Percentiles rank a stretch among this genome's conserved stretches.
These are phyloP conservation scores for Cladosporium sp. DNA, from an alignment of 2,329 filamentous ascomycete genomes.

Conservation along the genomic window DNA sequence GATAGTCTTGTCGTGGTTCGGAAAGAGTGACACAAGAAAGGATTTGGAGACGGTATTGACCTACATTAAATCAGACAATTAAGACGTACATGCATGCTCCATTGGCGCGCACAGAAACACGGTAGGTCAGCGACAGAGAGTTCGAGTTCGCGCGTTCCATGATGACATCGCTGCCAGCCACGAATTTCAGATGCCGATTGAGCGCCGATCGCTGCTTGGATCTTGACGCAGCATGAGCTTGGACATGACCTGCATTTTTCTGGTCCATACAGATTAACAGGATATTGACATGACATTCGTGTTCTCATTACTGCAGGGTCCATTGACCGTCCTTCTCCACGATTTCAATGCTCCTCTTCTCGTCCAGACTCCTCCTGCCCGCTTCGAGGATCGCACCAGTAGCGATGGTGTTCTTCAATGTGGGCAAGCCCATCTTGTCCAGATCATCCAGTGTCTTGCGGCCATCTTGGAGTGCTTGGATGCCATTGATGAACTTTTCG, in stretches of 20 bases:
- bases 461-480: slow-evolving; percentile 72
- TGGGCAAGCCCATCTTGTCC: slow-evolving; percentile 76
- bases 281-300: not conserved
- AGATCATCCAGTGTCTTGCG: slow-evolving; percentile 68
- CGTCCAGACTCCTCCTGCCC: slow-evolving; percentile 77
- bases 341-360: slow-evolving; percentile 74
- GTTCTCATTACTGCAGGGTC: slow-evolving; percentile 53
- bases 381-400: slow-evolving; percentile 91
- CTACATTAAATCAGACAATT: no score
- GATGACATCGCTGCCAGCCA: not conserved
- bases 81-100: not conserved
- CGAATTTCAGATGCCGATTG: not conserved
- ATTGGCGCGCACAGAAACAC: not conserved
- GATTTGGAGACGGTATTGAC: no score
- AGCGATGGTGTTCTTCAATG: slow-evolving; percentile 81
- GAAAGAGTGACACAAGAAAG: no score
- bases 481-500: slow-evolving; percentile 92
- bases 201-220: not conserved
- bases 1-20: no score
- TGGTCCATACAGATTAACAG: not conserved
- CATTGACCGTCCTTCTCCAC: slow-evolving; percentile 61
- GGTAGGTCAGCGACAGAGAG: not conserved
- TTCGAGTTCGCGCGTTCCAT: not conserved
- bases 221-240: not conserved
- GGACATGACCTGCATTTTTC: no score